Evolutionary conservation across 805 yeast species (phyloP).

Genomic region (Schizosaccharomyces cryophilus): DNA sequence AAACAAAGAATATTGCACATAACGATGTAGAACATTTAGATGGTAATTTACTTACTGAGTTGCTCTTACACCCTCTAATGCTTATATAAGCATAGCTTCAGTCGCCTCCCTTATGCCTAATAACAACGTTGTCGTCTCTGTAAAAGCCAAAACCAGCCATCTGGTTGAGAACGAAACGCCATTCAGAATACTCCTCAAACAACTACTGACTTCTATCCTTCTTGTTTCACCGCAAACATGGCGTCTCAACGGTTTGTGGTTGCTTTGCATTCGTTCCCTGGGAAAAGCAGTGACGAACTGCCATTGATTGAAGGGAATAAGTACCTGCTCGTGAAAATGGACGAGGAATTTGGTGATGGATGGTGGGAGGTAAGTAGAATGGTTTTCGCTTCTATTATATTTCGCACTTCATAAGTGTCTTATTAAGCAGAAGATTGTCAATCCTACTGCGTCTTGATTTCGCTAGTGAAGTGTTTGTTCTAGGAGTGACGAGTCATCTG

Average conservation of each 20-base stretch:
- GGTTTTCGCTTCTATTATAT: neutral
- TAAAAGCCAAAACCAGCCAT: neutral
- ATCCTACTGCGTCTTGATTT: too few species aligned
- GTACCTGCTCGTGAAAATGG: slow-evolving; percentile 75
- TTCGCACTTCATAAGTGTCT: neutral
- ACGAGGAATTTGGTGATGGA: slow-evolving; percentile 80
- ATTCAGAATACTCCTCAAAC: neutral
- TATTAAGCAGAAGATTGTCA: too few species aligned
- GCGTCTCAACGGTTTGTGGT: slow-evolving; percentile 10
- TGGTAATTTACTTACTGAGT: too few species aligned
- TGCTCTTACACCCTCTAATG: too few species aligned
- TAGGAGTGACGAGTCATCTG: neutral
- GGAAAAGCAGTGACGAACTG: slow-evolving; percentile 76
- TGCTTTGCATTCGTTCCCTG: slow-evolving; percentile 68
- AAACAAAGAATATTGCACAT: too few species aligned
- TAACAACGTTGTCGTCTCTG: too few species aligned
- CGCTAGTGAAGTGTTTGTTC: too few species aligned
- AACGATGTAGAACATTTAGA: too few species aligned
- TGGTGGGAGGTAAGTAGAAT: slow-evolving; percentile 43
- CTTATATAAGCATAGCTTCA: too few species aligned
- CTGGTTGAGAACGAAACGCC: neutral
- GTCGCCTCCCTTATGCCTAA: too few species aligned
- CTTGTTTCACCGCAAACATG: neutral
- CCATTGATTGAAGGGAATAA: slow-evolving; percentile 60
- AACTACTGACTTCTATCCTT: neutral